These are phyloP conservation scores for Quercus glauca DNA, from an alignment of 306 rosid genomes.

Conservation along the genomic window DNA sequence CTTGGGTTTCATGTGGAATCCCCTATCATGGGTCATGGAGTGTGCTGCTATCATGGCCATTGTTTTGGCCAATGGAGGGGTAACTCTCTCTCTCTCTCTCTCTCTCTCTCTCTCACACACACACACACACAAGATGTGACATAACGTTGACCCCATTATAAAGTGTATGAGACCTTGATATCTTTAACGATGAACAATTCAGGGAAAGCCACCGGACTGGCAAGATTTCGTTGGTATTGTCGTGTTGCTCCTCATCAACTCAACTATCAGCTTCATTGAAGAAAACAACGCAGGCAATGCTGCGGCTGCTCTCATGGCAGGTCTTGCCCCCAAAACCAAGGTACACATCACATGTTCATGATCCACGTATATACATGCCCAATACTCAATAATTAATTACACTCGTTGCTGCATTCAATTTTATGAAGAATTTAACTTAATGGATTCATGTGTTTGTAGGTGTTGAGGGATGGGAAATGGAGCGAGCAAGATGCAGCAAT, in stretches of 20 bases:
- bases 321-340: constrained; percentile 97
- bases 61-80: constrained; percentile 90
- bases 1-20: constrained; percentile 96
- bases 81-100: constrained; percentile 12
- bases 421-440: background rate
- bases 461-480: constrained; percentile 85
- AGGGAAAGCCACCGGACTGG: constrained; percentile 93
- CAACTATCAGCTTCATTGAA: constrained; percentile 90
- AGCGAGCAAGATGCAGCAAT: constrained; percentile 69
- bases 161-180: too few species aligned
- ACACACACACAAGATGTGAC: background rate
- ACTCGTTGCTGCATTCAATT: background rate
- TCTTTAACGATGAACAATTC: constrained; percentile 1
- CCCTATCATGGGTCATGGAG: constrained; percentile 96
- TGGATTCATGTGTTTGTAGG: constrained; percentile 29
- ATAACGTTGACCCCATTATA: too few species aligned
- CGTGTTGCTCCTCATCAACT: constrained; percentile 70
- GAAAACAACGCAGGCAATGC: constrained; percentile 96
- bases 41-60: constrained; percentile 89
- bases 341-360: constrained; percentile 29
- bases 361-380: background rate
- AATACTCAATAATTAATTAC: too few species aligned
- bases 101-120: background rate
- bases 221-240: constrained; percentile 80
- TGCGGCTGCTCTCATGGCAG: constrained; percentile 92